Evolutionary conservation across 139 green algal species (phyloP), one percentile per base, ranked within the genome.

Genomic region (Chloropicon primus): DNA sequence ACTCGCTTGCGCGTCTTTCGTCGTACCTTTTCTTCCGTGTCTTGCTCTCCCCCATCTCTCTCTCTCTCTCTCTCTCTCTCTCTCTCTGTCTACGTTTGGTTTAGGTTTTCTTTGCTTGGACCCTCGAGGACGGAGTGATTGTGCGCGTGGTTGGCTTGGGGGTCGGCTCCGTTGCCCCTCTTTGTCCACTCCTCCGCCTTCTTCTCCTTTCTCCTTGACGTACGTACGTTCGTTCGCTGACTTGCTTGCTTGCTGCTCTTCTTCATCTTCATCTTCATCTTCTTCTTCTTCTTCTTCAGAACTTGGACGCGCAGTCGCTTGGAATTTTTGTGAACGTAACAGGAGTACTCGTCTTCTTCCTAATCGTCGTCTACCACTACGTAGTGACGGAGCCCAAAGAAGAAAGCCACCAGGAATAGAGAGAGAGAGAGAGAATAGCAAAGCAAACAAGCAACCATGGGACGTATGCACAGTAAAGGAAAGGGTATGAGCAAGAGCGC

Each of bases 401-500:
- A 53, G 76, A 79, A 28, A 23, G 17, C 79, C 71, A 54, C 27
- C 5, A 62, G 10, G 5, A 62, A 17, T 17, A 17, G 41, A 62
- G 17, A 5, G 5, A 62, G 41, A 62, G 10, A 17, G 41, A 62
- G 17, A 5, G 5, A 62, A 17, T n/a, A 62, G 10, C 5, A 62
- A 62, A 5, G 17, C 5, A 62, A 5, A 62, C 41, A 62, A 62
- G 41, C 41, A 62, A 17, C 72, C 72, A 75, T 75, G 72, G 72
- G 72, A 41, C 72, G 72, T 17, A 75, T 75, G 72, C 25, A 75
- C 72, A 25, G 10, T 10, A 27, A 28, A 80, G 89, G 91, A 75
- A 98, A 98, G 92, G 94, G 94, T 74, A 93, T 95, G 80, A 92
- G 82, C 86, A 86, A 81, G 26, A 97, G 91, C 53, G 94, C 95